Conservation (phyloP, 768 basidiomycete genomes). For the Leccinum broughii region DNA sequence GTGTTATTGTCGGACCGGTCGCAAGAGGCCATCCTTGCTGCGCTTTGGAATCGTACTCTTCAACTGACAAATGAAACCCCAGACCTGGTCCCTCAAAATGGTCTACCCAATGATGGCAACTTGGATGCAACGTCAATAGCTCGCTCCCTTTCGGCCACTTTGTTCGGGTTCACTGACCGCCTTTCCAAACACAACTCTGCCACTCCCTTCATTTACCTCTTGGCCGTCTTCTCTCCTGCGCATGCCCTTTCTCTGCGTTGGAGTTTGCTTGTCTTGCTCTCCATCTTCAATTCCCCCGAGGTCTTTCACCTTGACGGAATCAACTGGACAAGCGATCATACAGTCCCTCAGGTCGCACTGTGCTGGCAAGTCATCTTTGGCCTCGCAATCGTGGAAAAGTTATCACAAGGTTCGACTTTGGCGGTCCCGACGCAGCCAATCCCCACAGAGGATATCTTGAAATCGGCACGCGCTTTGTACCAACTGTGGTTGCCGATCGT, state of each 20-base stretch:
- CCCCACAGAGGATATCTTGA: conserved; percentile 18
- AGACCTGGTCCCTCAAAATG: neutral
- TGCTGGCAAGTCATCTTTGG: conserved; percentile 46
- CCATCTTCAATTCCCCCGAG: conserved; percentile 27
- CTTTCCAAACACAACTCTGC: neutral
- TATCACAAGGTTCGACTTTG: conserved; percentile 11
- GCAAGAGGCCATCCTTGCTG: conserved; percentile 37
- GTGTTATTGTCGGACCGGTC: conserved; percentile 24
- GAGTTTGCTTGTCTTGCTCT: conserved; percentile 43
- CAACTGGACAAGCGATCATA: conserved; percentile 1
- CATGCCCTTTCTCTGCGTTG: conserved; percentile 39
- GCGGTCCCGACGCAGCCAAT: conserved; percentile 1
- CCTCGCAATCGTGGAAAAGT: conserved; percentile 40
- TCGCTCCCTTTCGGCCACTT: conserved; percentile 11
- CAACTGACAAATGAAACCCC: neutral
- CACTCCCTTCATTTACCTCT: conserved; percentile 4
- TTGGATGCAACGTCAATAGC: conserved; percentile 15
- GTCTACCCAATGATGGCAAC: neutral
- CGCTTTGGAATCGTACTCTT: conserved; percentile 37
- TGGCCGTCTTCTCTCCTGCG: conserved; percentile 31
- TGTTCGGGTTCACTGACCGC: conserved; percentile 8
- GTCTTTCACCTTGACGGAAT: neutral
- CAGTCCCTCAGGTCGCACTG: conserved; percentile 7
- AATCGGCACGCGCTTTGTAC: conserved; percentile 41
- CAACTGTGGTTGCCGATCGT: conserved; percentile 37